phyloP scores from a whole-genome alignment of 1,139 yeast species.

The Kurtzmaniella quercitrusa region DNA sequence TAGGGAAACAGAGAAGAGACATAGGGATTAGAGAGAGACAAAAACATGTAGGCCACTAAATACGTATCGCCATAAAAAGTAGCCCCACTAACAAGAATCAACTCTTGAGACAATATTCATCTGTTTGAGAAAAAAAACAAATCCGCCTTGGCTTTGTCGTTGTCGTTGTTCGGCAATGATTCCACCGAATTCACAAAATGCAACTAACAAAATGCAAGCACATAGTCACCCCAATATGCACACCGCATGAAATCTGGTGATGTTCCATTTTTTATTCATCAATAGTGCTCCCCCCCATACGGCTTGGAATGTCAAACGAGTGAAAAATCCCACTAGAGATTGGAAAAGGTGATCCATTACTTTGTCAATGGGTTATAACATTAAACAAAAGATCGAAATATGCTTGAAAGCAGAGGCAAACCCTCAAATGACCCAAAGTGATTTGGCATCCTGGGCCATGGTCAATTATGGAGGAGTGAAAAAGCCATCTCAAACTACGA shows the following conservation, averaged over 20 bases:
- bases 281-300: background rate
- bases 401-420: slow-evolving; percentile 63
- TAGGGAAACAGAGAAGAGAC: no score
- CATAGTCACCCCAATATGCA: background rate
- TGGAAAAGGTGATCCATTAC: background rate
- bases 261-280: background rate
- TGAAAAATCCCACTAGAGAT: background rate
- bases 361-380: slow-evolving; percentile 47
- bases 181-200: no score
- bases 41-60: no score
- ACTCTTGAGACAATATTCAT: no score
- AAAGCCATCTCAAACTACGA: slow-evolving; percentile 66
- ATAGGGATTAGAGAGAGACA: no score
- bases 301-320: background rate
- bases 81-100: no score
- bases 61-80: no score
- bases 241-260: slow-evolving; percentile 1
- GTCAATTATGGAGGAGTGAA: slow-evolving; percentile 45
- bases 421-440: slow-evolving; percentile 67
- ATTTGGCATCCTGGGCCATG: slow-evolving; percentile 63
- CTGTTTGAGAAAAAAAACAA: no score
- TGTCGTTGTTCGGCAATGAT: background rate
- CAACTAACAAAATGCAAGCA: background rate
- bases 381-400: slow-evolving; percentile 63
- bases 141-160: no score